Conservation (phyloP, 2,329 filamentous ascomycete genomes). For the Lachnellula cervina region DNA sequence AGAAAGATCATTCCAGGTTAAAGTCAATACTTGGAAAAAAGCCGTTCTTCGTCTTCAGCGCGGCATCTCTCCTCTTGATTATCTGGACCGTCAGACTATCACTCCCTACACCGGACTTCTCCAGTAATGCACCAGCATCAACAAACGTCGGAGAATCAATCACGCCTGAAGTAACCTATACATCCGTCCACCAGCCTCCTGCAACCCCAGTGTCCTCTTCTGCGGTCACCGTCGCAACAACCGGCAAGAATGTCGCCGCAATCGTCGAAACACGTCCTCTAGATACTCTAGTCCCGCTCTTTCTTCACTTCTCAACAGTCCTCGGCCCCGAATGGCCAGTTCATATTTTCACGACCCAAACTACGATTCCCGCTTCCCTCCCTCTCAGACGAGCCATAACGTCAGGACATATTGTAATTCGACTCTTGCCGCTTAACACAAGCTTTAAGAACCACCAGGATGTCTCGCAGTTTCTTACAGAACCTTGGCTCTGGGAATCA, state of each 20-base stretch:
- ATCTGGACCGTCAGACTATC: too few species aligned
- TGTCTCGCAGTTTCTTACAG: constrained; percentile 40
- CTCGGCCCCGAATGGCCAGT: constrained; percentile 52
- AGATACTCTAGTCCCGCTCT: constrained; percentile 43
- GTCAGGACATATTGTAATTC: constrained; percentile 6
- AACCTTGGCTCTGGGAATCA: constrained; percentile 45
- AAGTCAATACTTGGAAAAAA: too few species aligned
- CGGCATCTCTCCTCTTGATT: too few species aligned
- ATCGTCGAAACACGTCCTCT: constrained; percentile 47
- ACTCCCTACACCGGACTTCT: too few species aligned
- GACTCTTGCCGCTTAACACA: not conserved
- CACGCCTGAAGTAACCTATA: too few species aligned
- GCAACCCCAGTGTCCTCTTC: too few species aligned
- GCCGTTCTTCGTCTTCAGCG: too few species aligned
- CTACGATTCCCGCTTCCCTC: constrained; percentile 38
- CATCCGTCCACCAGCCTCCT: too few species aligned
- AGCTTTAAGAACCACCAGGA: not conserved
- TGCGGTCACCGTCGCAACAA: not conserved
- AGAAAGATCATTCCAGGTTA: too few species aligned
- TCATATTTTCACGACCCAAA: constrained; percentile 45
- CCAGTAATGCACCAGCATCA: too few species aligned
- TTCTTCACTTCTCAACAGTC: constrained; percentile 51
- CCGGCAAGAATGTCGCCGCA: constrained; percentile 39
- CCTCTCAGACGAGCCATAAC: constrained; percentile 42
- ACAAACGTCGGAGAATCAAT: too few species aligned